These are phyloP conservation scores for Asparagopsis taxiformis DNA, from an alignment of 31 red algal species.

Conservation along the genomic window DNA sequence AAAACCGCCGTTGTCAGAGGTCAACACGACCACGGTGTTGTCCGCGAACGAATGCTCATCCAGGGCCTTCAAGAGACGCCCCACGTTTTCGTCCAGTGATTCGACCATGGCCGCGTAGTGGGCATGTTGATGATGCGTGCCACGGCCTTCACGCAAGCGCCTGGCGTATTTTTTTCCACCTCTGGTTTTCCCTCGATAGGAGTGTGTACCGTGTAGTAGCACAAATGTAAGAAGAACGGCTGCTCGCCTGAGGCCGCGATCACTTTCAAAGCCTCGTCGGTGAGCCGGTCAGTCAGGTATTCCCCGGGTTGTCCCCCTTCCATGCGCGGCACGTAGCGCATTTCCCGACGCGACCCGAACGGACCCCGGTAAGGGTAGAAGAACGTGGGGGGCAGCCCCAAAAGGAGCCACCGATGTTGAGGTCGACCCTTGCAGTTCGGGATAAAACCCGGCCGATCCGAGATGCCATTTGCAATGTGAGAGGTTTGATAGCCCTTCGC, in stretches of 20 bases:
- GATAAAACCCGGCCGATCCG: not conserved
- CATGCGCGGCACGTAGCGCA: too few species aligned
- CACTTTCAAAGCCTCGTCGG: not conserved
- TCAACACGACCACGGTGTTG: conserved; percentile 23
- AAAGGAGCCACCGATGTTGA: conserved; percentile 6
- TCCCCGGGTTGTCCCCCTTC: not conserved
- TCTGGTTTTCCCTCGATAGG: conserved; percentile 1
- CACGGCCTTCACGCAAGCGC: too few species aligned
- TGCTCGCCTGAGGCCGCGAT: not conserved
- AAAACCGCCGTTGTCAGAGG: conserved; percentile 31
- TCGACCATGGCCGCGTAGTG: conserved; percentile 30
- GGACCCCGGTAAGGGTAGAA: not conserved
- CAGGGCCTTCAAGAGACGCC: conserved; percentile 13
- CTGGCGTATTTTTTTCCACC: not conserved
- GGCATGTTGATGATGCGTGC: too few species aligned
- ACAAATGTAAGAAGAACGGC: not conserved
- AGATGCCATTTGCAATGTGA: not conserved
- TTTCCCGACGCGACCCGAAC: not conserved
- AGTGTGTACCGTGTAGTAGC: conserved; percentile 7
- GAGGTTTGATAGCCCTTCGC: too few species aligned
- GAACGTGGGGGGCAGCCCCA: not conserved
- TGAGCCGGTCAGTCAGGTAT: conserved; percentile 7
- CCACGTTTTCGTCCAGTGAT: conserved; percentile 9
- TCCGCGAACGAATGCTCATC: conserved; percentile 7
- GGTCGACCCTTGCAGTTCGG: not conserved